A percentile compares a stretch with the other conserved stretches of the same genome.
Conservation (phyloP, 164 flowering plant species). For the Dillenia suffruticosa region DNA sequence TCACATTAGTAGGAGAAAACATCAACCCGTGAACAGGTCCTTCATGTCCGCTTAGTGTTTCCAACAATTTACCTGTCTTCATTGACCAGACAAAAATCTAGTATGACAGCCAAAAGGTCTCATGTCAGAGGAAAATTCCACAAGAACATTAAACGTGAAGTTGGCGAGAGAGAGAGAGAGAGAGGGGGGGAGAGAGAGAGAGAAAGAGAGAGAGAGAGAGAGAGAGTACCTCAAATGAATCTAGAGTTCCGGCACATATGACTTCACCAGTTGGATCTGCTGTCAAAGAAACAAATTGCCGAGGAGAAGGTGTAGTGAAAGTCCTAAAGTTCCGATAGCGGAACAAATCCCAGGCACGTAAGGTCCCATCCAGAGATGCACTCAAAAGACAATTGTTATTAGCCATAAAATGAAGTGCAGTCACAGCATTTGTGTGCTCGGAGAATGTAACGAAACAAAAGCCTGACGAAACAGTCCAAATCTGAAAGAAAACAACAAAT, state of each 20-base stretch:
- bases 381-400: slow-evolving; percentile 78
- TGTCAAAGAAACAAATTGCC: slow-evolving; percentile 94
- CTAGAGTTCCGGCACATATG: slow-evolving; percentile 95
- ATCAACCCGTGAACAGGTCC: slow-evolving; percentile 96
- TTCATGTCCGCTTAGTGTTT: slow-evolving; percentile 92
- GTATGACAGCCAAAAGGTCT: neutral
- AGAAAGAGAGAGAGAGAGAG: neutral
- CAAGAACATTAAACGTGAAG: neutral
- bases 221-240: slow-evolving; percentile 83
- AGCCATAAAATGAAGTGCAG: slow-evolving; percentile 90
- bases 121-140: slow-evolving; percentile 5
- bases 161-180: neutral
- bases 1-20: slow-evolving; percentile 92
- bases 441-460: slow-evolving; percentile 90
- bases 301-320: slow-evolving; percentile 81
- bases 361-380: slow-evolving; percentile 98
- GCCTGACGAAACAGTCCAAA: slow-evolving; percentile 94
- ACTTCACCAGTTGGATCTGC: slow-evolving; percentile 98
- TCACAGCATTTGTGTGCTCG: slow-evolving; percentile 93
- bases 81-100: slow-evolving; percentile 98
- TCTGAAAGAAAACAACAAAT: slow-evolving; percentile 40
- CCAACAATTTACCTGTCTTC: slow-evolving; percentile 97
- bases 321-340: slow-evolving; percentile 96
- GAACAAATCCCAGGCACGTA: slow-evolving; percentile 95
- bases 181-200: neutral